Evolutionary conservation across 805 yeast genomes (phyloP).

Genomic region (Cyberlindnera veronae): DNA sequence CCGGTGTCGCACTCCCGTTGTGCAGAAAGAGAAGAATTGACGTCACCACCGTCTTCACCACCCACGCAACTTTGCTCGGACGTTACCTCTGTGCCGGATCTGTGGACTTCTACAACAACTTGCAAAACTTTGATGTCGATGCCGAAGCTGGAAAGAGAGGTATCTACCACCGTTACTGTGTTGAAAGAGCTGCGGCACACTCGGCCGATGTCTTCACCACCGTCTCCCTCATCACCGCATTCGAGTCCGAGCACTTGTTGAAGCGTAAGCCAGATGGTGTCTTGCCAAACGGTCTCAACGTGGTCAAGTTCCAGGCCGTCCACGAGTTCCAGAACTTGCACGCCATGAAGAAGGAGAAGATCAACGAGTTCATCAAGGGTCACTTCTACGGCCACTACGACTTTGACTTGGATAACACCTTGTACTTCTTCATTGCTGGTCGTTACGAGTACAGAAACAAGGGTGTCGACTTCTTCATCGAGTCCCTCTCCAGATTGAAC

Average conservation of each 20-base stretch:
- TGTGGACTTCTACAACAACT: slow-evolving; percentile 91
- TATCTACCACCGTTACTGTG: slow-evolving; percentile 93
- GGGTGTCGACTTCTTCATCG: slow-evolving; percentile 95
- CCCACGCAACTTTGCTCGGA: slow-evolving; percentile 95
- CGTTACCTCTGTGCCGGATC: slow-evolving; percentile 95
- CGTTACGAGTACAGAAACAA: slow-evolving; percentile 95
- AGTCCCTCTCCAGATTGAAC: slow-evolving; percentile 86
- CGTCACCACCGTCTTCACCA: slow-evolving; percentile 92
- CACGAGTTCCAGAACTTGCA: slow-evolving; percentile 98
- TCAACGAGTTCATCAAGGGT: slow-evolving; percentile 92
- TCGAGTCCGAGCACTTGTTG: slow-evolving; percentile 86
- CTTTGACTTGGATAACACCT: slow-evolving; percentile 88
- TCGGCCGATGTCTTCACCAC: slow-evolving; percentile 96
- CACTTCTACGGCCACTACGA: slow-evolving; percentile 97
- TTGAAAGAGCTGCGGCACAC: slow-evolving; percentile 95
- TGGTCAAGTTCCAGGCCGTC: slow-evolving; percentile 93
- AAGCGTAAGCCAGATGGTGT: slow-evolving; percentile 98
- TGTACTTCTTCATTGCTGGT: slow-evolving; percentile 95
- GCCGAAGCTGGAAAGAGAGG: slow-evolving; percentile 98
- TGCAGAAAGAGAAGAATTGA: slow-evolving; percentile 90
- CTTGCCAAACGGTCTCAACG: slow-evolving; percentile 93
- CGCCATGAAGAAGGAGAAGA: slow-evolving; percentile 85
- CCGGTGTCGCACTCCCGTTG: slow-evolving; percentile 92
- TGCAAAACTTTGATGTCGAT: slow-evolving; percentile 88
- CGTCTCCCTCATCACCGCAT: slow-evolving; percentile 96